phyloP scores from a whole-genome alignment of 257 asterid species.

The Perilla frutescens region DNA sequence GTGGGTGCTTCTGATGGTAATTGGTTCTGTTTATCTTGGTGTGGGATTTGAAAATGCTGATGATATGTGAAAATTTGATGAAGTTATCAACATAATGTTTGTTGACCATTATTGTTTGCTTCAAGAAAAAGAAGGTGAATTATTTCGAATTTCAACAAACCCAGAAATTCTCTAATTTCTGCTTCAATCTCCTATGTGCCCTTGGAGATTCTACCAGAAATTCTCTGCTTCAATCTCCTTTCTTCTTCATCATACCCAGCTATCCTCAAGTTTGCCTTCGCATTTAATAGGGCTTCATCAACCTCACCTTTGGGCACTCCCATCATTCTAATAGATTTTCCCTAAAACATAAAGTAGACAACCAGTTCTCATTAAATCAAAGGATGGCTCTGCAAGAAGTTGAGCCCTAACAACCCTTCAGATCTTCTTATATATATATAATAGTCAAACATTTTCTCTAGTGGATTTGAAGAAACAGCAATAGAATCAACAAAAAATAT shows the following conservation, averaged over 20 bases:
- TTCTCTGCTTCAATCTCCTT: slow-evolving; percentile 68
- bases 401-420: neutral
- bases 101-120: slow-evolving; percentile 13
- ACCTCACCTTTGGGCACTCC: slow-evolving; percentile 84
- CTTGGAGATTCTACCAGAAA: slow-evolving; percentile 37
- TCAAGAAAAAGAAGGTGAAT: no score
- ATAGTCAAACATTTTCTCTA: neutral
- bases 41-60: neutral
- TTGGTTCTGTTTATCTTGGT: slow-evolving; percentile 11
- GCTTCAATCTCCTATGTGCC: no score
- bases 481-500: neutral
- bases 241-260: slow-evolving; percentile 96
- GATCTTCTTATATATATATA: slow-evolving; percentile 23
- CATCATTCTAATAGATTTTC: slow-evolving; percentile 83
- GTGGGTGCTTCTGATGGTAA: neutral
- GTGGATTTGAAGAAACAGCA: neutral
- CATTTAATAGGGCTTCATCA: slow-evolving; percentile 69
- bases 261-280: slow-evolving; percentile 71
- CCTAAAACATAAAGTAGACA: slow-evolving; percentile 53
- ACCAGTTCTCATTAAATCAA: slow-evolving; percentile 1
- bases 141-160: no score
- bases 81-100: neutral
- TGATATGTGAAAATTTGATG: no score
- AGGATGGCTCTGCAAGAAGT: neutral
- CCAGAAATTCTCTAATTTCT: no score